phyloP scores from a whole-genome alignment of 23 red algal genomes.

The Gracilaria domingensis region DNA sequence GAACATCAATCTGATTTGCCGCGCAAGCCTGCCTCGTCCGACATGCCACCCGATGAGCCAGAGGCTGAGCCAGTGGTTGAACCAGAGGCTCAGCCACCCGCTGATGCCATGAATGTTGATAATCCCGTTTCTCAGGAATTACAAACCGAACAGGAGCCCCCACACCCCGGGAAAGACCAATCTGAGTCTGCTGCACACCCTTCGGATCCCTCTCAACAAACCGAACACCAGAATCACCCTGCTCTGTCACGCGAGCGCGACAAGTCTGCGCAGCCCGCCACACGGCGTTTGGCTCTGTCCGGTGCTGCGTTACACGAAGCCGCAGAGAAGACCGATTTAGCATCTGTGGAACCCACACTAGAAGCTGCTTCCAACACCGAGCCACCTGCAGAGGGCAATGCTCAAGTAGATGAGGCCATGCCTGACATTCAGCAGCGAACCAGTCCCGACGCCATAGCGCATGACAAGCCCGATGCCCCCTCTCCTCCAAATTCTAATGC shows the following conservation, averaged over 20 bases:
- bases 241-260: background rate
- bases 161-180: background rate
- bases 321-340: background rate
- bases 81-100: no score
- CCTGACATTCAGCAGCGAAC: background rate
- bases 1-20: background rate
- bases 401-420: conserved; percentile 13
- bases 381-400: background rate
- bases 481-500: background rate
- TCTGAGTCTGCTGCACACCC: background rate
- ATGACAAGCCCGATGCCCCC: background rate
- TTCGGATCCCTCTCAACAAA: background rate
- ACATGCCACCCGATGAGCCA: background rate
- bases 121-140: background rate
- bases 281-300: conserved; percentile 3
- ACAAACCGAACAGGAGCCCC: background rate
- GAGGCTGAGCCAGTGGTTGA: no score
- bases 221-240: background rate
- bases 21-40: background rate
- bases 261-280: background rate
- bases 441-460: background rate
- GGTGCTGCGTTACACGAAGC: background rate
- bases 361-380: background rate
- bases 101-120: background rate
- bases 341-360: background rate